These are phyloP conservation scores for Neurospora intermedia DNA, from an alignment of 495 filamentous ascomycete species.

Conservation along the genomic window DNA sequence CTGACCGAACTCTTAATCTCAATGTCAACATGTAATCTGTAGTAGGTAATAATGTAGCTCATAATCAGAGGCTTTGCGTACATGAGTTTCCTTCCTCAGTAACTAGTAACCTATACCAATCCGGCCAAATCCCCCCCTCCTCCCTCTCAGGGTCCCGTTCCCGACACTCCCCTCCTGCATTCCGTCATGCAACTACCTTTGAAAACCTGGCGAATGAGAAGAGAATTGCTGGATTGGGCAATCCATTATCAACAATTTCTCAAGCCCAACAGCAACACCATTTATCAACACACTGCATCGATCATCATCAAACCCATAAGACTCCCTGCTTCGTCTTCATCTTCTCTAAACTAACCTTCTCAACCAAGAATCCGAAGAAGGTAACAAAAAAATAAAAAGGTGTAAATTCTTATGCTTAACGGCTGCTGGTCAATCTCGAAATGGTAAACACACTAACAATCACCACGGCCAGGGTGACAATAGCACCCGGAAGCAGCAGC, in stretches of 20 bases:
- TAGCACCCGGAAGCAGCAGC: slow-evolving; percentile 81
- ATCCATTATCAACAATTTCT: neutral
- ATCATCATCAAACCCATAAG: neutral
- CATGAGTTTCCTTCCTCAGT: neutral
- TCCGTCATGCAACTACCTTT: neutral
- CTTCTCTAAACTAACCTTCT: neutral
- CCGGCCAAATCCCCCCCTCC: neutral
- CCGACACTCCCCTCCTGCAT: neutral
- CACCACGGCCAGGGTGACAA: slow-evolving; percentile 87
- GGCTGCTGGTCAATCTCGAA: slow-evolving; percentile 54
- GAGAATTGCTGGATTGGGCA: neutral
- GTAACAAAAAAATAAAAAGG: neutral
- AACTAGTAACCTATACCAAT: neutral
- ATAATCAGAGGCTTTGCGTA: neutral
- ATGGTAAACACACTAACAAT: slow-evolving; percentile 92
- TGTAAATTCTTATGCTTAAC: slow-evolving; percentile 28
- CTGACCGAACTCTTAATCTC: neutral
- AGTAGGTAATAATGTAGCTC: neutral
- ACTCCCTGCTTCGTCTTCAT: neutral
- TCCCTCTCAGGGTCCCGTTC: neutral
- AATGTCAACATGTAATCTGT: neutral
- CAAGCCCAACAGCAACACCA: neutral
- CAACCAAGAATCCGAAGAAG: neutral
- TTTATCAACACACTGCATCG: neutral
- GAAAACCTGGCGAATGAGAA: neutral